These are phyloP conservation scores for Carex scoparia DNA, from an alignment of 176 grass and related monocot genomes.

Conservation along the genomic window DNA sequence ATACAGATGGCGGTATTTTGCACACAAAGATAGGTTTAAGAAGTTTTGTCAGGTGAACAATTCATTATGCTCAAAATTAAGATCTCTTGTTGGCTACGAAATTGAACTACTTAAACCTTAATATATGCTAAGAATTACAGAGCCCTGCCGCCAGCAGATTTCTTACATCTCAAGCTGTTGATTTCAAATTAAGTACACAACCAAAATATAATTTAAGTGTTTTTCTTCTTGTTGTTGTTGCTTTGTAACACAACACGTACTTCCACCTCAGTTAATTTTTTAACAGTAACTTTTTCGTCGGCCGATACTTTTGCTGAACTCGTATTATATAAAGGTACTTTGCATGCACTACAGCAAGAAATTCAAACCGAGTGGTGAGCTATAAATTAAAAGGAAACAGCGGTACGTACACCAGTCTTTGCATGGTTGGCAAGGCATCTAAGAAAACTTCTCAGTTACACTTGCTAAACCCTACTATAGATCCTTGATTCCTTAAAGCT, in stretches of 20 bases:
- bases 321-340: not conserved
- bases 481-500: not conserved
- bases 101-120: not conserved
- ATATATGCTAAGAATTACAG: not conserved
- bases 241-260: too few relatives aligned
- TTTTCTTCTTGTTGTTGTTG: not conserved
- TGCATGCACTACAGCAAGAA: not conserved
- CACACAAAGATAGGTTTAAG: not conserved
- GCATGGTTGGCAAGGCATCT: constrained; percentile 21
- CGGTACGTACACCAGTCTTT: not conserved
- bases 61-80: not conserved
- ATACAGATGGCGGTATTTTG: not conserved
- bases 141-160: not conserved
- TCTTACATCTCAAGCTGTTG: not conserved
- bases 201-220: not conserved
- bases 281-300: constrained; percentile 6
- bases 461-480: constrained; percentile 3
- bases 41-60: not conserved
- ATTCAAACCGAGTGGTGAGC: constrained; percentile 5
- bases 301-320: not conserved
- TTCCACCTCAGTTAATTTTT: not conserved
- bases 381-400: constrained; percentile 16
- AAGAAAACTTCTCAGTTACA: constrained; percentile 7
- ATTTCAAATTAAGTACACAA: not conserved
- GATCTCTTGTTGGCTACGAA: not conserved